These are phyloP conservation scores for Scheffersomyces segobiensis DNA, from an alignment of 1,139 yeast genomes.

Conservation along the genomic window DNA sequence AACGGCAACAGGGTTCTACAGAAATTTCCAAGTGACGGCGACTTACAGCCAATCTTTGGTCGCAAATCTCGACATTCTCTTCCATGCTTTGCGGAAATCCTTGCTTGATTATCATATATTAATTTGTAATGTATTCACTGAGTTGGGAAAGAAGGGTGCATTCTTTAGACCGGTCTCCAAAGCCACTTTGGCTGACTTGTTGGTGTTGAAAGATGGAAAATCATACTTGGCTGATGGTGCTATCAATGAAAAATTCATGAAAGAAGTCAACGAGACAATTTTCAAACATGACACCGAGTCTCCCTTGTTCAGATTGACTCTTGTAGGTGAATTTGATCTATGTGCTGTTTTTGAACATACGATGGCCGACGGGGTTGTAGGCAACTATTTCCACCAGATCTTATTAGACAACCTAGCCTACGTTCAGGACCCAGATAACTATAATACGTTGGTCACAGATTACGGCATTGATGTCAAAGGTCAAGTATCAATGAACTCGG, in stretches of 20 bases:
- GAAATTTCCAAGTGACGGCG: conserved; percentile 37
- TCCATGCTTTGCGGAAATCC: conserved; percentile 31
- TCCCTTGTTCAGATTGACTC: conserved; percentile 35
- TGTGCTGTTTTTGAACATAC: conserved; percentile 41
- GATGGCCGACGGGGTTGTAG: conserved; percentile 45
- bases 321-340: conserved; percentile 23
- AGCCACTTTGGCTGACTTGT: conserved; percentile 25
- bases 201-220: conserved; percentile 14
- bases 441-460: conserved; percentile 5
- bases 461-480: conserved; percentile 16
- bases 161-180: conserved; percentile 25
- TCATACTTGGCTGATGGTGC: conserved; percentile 16
- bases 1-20: conserved; percentile 28
- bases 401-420: conserved; percentile 30
- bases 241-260: conserved; percentile 31
- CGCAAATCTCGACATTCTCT: conserved; percentile 15
- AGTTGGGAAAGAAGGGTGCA: conserved; percentile 11
- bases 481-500: conserved; percentile 8
- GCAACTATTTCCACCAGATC: conserved; percentile 37
- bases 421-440: conserved; percentile 14
- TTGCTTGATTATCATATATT: conserved; percentile 37
- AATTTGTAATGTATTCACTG: conserved; percentile 30
- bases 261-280: conserved; percentile 18
- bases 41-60: conserved; percentile 28
- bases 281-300: conserved; percentile 26